Percentiles rank a stretch among this genome's conserved stretches.
phyloP scores from a whole-genome alignment of 345 rosid genomes.

The Salix purpurea region DNA sequence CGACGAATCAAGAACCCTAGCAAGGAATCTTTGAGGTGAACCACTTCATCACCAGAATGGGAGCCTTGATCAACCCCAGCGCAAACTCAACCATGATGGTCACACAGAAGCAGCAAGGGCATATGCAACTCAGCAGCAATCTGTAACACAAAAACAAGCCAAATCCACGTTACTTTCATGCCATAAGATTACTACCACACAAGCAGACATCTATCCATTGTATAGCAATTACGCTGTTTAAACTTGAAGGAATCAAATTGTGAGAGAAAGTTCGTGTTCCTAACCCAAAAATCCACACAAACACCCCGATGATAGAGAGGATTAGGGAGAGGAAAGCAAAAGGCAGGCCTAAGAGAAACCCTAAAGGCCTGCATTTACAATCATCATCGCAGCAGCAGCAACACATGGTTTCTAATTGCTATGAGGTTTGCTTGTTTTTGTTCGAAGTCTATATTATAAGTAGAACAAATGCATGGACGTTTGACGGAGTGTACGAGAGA shows the following conservation, averaged over 20 bases:
- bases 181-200: not conserved
- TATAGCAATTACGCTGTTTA: too few species aligned
- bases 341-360: conserved; percentile 85
- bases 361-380: conserved; percentile 72
- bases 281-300: conserved; percentile 81
- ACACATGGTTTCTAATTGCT: conserved; percentile 6
- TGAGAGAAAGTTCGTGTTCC: not conserved
- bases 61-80: conserved; percentile 62
- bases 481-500: not conserved
- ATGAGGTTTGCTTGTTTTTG: not conserved
- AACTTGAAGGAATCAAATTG: not conserved
- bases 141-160: conserved; percentile 28
- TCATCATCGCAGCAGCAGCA: conserved; percentile 41
- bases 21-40: conserved; percentile 67
- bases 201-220: not conserved
- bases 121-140: conserved; percentile 57
- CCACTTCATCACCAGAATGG: conserved; percentile 60
- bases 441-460: not conserved
- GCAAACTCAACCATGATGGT: conserved; percentile 58
- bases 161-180: not conserved
- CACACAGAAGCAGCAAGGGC: conserved; percentile 70
- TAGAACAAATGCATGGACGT: not conserved
- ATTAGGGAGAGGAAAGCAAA: conserved; percentile 73
- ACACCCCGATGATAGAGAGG: conserved; percentile 64
- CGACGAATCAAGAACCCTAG: conserved; percentile 12